A percentile compares a stretch with the other conserved stretches of the same genome.
Evolutionary conservation across 208 protist genomes (phyloP).

Genomic region (Giardia muris): DNA sequence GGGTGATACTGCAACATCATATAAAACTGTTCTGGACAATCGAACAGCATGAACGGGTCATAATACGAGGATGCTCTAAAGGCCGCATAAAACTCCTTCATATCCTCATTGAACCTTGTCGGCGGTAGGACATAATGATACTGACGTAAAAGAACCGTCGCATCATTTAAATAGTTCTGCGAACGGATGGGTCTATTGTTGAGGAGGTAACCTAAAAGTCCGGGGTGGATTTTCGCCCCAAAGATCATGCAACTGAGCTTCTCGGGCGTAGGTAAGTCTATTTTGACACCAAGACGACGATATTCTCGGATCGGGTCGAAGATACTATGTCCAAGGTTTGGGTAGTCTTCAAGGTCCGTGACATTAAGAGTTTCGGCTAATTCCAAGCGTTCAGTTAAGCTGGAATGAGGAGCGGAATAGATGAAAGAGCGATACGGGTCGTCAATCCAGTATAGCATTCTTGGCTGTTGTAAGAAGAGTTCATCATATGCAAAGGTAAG

Average conservation of each 20-base stretch:
- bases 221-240: not conserved
- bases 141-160: not conserved
- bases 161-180: not conserved
- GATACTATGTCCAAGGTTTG: not conserved
- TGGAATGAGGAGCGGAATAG: not conserved
- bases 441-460: not conserved
- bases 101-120: not conserved
- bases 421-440: not conserved
- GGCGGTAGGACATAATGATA: not conserved
- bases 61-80: not conserved
- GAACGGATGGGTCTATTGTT: not conserved
- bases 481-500: not conserved
- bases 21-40: slow-evolving; percentile 14
- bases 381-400: not conserved
- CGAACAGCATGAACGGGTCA: not conserved
- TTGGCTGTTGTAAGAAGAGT: not conserved
- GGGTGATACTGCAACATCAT: not conserved
- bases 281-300: not conserved
- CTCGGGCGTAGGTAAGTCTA: not conserved
- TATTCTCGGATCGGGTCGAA: slow-evolving; percentile 1
- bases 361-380: not conserved
- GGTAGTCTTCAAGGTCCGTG: not conserved
- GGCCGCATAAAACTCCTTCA: not conserved
- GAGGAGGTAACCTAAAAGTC: not conserved
- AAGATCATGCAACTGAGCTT: not conserved